These are phyloP conservation scores for Leucocoprinus gongylophorus DNA, from an alignment of 1,284 basidiomycete genomes.

Conservation along the genomic window DNA sequence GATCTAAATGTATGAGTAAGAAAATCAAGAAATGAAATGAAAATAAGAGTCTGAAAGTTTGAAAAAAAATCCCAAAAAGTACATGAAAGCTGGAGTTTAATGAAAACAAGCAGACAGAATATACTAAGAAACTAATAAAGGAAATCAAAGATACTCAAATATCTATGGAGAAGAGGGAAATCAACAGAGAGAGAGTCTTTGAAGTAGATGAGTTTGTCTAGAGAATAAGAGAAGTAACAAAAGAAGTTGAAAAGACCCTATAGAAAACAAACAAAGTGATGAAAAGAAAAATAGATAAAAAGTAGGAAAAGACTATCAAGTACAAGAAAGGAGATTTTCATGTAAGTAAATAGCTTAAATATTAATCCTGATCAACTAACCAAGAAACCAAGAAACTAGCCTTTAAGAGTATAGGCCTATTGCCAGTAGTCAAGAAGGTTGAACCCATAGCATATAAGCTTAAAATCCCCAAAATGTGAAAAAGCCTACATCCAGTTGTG, in stretches of 20 bases:
- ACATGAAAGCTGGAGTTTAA: too few species aligned
- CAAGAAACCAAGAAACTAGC: not conserved
- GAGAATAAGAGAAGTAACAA: not conserved
- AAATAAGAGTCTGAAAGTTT: too few species aligned
- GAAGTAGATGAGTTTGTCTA: not conserved
- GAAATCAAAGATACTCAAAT: not conserved
- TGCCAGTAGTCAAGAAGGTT: not conserved
- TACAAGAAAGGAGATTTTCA: not conserved
- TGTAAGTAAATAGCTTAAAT: not conserved
- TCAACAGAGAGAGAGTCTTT: not conserved
- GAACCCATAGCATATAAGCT: not conserved
- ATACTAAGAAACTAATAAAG: too few species aligned
- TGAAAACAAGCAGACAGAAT: too few species aligned
- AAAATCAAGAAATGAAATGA: too few species aligned
- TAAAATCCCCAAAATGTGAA: too few species aligned
- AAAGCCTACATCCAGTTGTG: too few species aligned
- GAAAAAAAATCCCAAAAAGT: too few species aligned
- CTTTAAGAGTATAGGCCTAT: not conserved
- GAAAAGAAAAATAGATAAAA: not conserved
- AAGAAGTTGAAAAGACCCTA: not conserved
- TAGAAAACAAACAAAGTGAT: not conserved
- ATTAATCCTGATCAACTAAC: not conserved
- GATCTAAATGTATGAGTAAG: too few species aligned
- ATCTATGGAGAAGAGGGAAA: not conserved
- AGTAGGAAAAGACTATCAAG: not conserved